Evolutionary conservation across 2,329 filamentous ascomycete genomes (phyloP), one percentile per base, ranked within the genome.

Genomic region (Chrysoporthe deuterocubensis): DNA sequence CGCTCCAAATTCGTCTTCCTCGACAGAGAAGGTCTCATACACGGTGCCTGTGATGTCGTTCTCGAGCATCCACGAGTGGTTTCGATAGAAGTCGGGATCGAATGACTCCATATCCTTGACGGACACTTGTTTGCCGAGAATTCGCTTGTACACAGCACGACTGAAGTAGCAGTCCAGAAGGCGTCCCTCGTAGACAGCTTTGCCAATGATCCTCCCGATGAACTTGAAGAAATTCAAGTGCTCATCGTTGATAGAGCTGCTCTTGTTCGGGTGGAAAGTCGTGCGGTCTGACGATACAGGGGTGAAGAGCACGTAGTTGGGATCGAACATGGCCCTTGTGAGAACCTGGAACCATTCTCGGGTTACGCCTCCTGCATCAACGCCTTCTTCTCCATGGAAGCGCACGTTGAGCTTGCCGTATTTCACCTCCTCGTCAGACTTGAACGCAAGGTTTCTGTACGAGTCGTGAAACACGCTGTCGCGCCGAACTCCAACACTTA

Each of bases 41-140:
- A 98, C 96, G 75, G 98, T 94, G 75, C 98, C 96, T 4, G 94
- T 97, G 74, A 99, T 99, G 76, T 99, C 95, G 75, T 99, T 98
- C 77, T 97, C 93, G 67, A 98, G 85, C 90, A 99, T 98, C 96
- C 96, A 99, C 69, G 96, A 89, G 32, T 99, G 86, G 16, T 95
- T 98, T 80, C 98, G 99, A 88, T 98, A 97, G 82, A 99, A 99
- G 75, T 99, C 95, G 3, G 97, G 90, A 78, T 99, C 96, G 70
- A 99, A 92, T 32, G 94, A 97, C 80, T 99, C 96, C 94, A 99
- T 98, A 75, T 99, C 96, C 83, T 99, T 99, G 79, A 99, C 92
- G 9, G 94, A 97, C 52, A 98, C 95, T 3, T 93, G 89, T 78
- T 96, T 97, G 77, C 96, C 93, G 40, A 99, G 88, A 71, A 99